A percentile compares a stretch with the other conserved stretches of the same genome.
Evolutionary conservation across 169 alveolate genomes (phyloP).

Genomic region (Perkinsus marinus): DNA sequence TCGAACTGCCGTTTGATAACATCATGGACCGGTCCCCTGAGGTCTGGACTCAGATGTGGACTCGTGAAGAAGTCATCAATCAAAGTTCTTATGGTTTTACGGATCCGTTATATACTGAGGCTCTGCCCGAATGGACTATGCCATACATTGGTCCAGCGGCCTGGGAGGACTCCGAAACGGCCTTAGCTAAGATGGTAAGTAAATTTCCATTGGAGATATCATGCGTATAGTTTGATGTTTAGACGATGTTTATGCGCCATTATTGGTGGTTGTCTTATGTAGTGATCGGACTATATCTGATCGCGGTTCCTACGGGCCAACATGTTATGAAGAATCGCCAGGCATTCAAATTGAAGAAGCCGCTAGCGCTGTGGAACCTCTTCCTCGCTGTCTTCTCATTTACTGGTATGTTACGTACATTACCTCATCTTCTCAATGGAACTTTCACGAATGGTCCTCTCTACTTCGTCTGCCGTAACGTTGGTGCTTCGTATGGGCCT

Average conservation of each 20-base stretch:
- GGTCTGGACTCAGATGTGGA: not conserved
- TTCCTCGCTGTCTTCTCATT: conserved; percentile 40
- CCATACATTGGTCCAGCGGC: not conserved
- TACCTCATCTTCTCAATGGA: not conserved
- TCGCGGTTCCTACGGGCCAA: not conserved
- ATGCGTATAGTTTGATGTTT: not conserved
- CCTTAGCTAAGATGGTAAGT: not conserved
- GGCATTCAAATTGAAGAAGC: conserved; percentile 28
- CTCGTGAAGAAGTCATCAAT: not conserved
- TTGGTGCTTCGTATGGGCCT: conserved; percentile 37
- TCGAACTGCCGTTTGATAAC: not conserved
- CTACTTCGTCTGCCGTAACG: conserved; percentile 2
- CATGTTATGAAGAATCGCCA: conserved; percentile 31
- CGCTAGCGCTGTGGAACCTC: conserved; percentile 51
- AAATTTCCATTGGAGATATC: not conserved
- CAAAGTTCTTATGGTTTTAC: not conserved
- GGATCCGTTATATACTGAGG: not conserved
- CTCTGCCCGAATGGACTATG: not conserved
- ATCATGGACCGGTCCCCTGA: not conserved
- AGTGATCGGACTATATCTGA: not conserved
- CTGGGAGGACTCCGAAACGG: not conserved
- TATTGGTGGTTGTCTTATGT: not conserved
- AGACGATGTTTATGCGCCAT: not conserved
- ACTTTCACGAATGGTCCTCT: not conserved
- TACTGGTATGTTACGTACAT: conserved; percentile 26